Percentiles rank a stretch among this genome's conserved stretches.
Evolutionary conservation across 768 basidiomycete genomes (phyloP).

Genomic region (Lentinula edodes): DNA sequence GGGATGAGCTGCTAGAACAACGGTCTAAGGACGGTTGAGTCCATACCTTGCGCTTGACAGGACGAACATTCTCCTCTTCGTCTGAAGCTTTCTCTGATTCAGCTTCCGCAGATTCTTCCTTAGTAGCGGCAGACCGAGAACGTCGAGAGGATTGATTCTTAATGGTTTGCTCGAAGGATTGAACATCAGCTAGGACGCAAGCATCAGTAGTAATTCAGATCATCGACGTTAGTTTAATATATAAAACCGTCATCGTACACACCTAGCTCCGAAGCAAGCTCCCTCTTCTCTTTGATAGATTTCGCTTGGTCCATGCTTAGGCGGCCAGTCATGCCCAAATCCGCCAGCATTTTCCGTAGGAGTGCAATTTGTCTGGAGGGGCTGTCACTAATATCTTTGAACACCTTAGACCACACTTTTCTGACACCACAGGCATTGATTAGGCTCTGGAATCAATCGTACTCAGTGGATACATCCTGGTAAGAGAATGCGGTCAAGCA

Average conservation of each 20-base stretch:
- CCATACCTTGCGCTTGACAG: conserved; percentile 38
- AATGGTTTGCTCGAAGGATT: conserved; percentile 56
- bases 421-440: conserved; percentile 74
- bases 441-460: conserved; percentile 40
- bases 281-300: conserved; percentile 64
- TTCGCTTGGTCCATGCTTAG: conserved; percentile 79
- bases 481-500: conserved; percentile 15
- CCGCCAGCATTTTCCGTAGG: conserved; percentile 57
- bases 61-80: conserved; percentile 25
- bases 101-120: conserved; percentile 18
- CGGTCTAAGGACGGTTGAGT: neutral
- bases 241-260: neutral
- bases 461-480: neutral
- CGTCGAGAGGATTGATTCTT: conserved; percentile 2
- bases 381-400: conserved; percentile 45
- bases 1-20: neutral
- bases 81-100: conserved; percentile 25
- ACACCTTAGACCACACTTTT: conserved; percentile 72
- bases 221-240: neutral
- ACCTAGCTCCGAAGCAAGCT: conserved; percentile 78
- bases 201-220: neutral
- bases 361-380: conserved; percentile 60
- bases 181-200: conserved; percentile 59
- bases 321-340: conserved; percentile 77
- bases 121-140: conserved; percentile 23